Percentiles rank a stretch among this genome's conserved stretches.
Evolutionary conservation across 257 asterid genomes (phyloP).

Genomic region (Avicennia marina): DNA sequence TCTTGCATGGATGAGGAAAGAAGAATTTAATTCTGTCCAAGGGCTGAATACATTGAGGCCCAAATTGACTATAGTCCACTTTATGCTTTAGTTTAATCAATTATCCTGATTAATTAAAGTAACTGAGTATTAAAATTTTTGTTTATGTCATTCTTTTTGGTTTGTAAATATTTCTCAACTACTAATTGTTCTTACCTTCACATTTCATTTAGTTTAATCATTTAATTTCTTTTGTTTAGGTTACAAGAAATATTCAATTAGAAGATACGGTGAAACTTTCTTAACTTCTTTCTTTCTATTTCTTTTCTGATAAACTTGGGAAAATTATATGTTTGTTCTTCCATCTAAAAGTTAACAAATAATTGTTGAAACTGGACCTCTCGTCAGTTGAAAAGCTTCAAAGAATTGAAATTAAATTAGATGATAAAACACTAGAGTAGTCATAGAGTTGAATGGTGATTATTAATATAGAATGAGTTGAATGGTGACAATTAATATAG

Average conservation of each 20-base stretch:
- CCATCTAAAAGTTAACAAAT: no score
- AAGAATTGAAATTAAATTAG: no score
- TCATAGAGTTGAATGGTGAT: no score
- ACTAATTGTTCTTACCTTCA: neutral
- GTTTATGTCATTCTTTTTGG: neutral
- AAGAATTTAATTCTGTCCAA: constrained; percentile 21
- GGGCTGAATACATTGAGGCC: neutral
- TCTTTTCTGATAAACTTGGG: neutral
- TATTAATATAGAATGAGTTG: no score
- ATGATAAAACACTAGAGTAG: no score
- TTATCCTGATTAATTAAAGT: neutral
- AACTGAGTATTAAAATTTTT: neutral
- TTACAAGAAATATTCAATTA: neutral
- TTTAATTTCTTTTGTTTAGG: neutral
- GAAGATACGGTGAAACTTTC: neutral
- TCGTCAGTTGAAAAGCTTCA: no score
- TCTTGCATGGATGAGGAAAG: constrained; percentile 3
- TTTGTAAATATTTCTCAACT: neutral
- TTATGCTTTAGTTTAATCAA: constrained; percentile 5
- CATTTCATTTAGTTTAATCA: neutral
- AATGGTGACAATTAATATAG: no score
- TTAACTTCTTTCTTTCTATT: no score
- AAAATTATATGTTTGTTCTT: no score
- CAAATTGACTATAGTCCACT: neutral
- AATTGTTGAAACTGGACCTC: no score